Conservation (phyloP, 192 early-diverging fungal species). For the Backusella macrospora region DNA sequence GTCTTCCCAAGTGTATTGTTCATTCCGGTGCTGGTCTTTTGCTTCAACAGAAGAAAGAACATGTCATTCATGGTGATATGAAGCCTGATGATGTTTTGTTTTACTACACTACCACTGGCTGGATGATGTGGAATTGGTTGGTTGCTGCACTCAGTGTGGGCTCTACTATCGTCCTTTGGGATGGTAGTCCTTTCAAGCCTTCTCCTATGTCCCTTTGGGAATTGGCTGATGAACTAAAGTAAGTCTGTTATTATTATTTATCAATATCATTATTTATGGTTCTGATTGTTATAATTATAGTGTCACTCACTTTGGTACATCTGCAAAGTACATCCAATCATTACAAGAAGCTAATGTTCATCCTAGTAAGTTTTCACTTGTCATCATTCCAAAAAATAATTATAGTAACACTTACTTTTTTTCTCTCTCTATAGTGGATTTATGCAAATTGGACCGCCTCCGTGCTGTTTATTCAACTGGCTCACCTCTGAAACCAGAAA, state of each 20-base stretch:
- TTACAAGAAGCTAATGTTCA: slow-evolving; percentile 74
- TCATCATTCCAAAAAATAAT: neutral
- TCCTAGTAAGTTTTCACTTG: slow-evolving; percentile 49
- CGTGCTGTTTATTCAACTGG: slow-evolving; percentile 91
- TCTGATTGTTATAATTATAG: slow-evolving; percentile 31
- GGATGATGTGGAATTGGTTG: slow-evolving; percentile 99
- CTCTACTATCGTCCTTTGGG: slow-evolving; percentile 81
- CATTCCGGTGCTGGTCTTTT: slow-evolving; percentile 91
- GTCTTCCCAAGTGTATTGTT: slow-evolving; percentile 95
- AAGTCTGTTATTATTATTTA: slow-evolving; percentile 2
- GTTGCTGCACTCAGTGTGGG: slow-evolving; percentile 80
- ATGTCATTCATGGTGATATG: slow-evolving; percentile 84
- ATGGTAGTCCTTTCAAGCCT: slow-evolving; percentile 94
- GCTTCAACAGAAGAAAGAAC: slow-evolving; percentile 94
- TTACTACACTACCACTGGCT: slow-evolving; percentile 90
- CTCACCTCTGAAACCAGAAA: slow-evolving; percentile 90
- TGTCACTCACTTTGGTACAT: slow-evolving; percentile 90
- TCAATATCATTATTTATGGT: neutral
- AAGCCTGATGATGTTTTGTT: slow-evolving; percentile 78
- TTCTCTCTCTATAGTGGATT: slow-evolving; percentile 30
- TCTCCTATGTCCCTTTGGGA: slow-evolving; percentile 75
- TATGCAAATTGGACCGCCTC: slow-evolving; percentile 65
- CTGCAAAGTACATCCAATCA: slow-evolving; percentile 94
- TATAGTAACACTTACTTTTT: neutral
- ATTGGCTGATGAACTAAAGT: slow-evolving; percentile 69